These are phyloP conservation scores for Cutaneotrichosporon cutaneum DNA, from an alignment of 1,284 basidiomycete genomes.

Conservation along the genomic window DNA sequence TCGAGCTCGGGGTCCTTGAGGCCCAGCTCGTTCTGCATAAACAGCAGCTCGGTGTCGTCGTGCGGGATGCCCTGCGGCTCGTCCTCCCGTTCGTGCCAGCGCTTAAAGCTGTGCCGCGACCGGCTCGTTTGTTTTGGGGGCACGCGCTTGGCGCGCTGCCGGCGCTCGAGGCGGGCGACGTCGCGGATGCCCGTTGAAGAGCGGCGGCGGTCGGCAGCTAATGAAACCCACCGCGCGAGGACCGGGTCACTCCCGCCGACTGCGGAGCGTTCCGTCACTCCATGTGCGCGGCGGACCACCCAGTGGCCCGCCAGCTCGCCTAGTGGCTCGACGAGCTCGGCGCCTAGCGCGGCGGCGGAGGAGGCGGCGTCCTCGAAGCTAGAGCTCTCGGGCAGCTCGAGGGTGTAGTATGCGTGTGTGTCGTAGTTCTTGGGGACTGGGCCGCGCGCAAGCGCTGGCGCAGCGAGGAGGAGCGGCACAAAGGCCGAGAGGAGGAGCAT, in stretches of 20 bases:
- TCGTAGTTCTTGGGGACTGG: slow-evolving; percentile 57
- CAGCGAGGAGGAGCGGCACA: slow-evolving; percentile 26
- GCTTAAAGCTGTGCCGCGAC: slow-evolving; percentile 7
- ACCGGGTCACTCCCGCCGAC: slow-evolving; percentile 56
- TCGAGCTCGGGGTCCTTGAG: slow-evolving; percentile 84
- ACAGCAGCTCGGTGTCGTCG: slow-evolving; percentile 59
- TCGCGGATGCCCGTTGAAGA: slow-evolving; percentile 56
- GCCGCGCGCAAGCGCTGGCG: neutral
- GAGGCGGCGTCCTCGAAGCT: slow-evolving; percentile 54
- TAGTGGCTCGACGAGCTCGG: slow-evolving; percentile 81
- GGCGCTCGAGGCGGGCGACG: slow-evolving; percentile 14
- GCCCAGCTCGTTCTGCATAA: slow-evolving; percentile 56
- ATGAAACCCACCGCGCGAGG: slow-evolving; percentile 55
- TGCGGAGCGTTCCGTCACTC: neutral
- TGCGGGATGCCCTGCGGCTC: neutral
- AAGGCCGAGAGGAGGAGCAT: slow-evolving; percentile 21
- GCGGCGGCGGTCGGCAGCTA: slow-evolving; percentile 39
- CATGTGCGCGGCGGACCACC: slow-evolving; percentile 65
- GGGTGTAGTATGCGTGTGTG: slow-evolving; percentile 71
- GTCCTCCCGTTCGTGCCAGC: slow-evolving; percentile 3
- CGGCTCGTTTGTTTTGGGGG: neutral
- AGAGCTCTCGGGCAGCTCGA: slow-evolving; percentile 56
- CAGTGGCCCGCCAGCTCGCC: slow-evolving; percentile 82
- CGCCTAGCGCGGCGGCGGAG: slow-evolving; percentile 65
- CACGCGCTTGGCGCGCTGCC: slow-evolving; percentile 23